Evolutionary conservation across 1,139 yeast species (phyloP).

Genomic region (Scheffersomyces titani): DNA sequence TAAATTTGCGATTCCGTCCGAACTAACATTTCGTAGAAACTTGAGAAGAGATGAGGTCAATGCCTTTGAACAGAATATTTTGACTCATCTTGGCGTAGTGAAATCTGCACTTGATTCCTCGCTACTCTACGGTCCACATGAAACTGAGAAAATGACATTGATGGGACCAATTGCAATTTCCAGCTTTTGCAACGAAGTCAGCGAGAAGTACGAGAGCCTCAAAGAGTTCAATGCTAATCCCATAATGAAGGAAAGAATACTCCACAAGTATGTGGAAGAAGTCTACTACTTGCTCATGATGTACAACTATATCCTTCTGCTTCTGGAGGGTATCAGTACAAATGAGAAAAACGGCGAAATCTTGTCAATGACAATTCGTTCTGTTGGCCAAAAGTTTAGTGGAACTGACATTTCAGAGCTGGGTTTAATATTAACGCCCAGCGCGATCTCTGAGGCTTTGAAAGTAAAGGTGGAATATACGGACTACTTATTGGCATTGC

Average conservation of each 20-base stretch:
- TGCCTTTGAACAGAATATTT: not conserved
- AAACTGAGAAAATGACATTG: not conserved
- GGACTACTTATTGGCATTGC: conserved; percentile 24
- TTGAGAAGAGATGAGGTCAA: not conserved
- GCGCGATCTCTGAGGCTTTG: conserved; percentile 14
- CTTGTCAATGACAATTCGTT: not conserved
- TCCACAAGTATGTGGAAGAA: conserved; percentile 23
- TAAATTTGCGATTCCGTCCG: not conserved
- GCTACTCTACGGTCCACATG: not conserved
- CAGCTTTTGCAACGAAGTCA: not conserved
- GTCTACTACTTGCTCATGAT: conserved; percentile 18
- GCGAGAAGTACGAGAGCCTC: not conserved
- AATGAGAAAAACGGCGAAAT: conserved; percentile 4
- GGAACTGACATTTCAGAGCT: not conserved
- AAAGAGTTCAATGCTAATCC: not conserved
- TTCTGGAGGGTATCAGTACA: conserved; percentile 1
- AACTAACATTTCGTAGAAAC: not conserved
- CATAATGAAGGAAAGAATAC: conserved; percentile 21
- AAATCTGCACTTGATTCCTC: not conserved
- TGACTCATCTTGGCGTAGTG: not conserved
- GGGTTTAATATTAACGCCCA: conserved; percentile 19
- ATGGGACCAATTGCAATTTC: not conserved
- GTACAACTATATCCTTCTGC: conserved; percentile 18
- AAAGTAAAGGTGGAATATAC: conserved; percentile 18
- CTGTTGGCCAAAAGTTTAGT: not conserved